Evolutionary conservation across 2,329 filamentous ascomycete genomes (phyloP).

Genomic region (Epichloe elymi): DNA sequence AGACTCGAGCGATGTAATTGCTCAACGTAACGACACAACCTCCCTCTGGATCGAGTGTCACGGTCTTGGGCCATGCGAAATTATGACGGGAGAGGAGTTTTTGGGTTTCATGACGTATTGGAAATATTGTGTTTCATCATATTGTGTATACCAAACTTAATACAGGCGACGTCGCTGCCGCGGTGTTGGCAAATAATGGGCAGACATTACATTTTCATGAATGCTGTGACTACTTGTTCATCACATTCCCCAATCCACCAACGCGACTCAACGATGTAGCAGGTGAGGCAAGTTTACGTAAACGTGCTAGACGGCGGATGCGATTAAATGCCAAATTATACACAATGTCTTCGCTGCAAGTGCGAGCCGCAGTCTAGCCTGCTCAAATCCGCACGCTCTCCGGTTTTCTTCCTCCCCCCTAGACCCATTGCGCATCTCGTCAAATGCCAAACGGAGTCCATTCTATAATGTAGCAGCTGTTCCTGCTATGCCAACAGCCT

Average conservation of each 20-base stretch:
- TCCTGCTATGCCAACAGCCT: constrained; percentile 48
- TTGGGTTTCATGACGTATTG: constrained; percentile 4
- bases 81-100: neutral
- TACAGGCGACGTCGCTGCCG: neutral
- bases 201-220: neutral
- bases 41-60: neutral
- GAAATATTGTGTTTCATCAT: constrained; percentile 9
- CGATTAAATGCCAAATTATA: neutral
- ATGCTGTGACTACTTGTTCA: neutral
- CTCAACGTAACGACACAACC: neutral
- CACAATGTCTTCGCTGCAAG: neutral
- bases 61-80: too few relatives aligned
- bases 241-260: too few relatives aligned
- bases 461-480: constrained; percentile 42
- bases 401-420: neutral
- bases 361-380: neutral
- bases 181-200: neutral
- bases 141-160: constrained; percentile 10
- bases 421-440: neutral
- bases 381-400: neutral
- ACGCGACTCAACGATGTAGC: too few relatives aligned
- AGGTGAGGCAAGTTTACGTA: too few relatives aligned
- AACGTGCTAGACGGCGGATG: neutral
- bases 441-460: neutral
- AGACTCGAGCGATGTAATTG: neutral